These are phyloP conservation scores for Podospora didyma DNA, from an alignment of 495 filamentous ascomycete species.

Conservation along the genomic window DNA sequence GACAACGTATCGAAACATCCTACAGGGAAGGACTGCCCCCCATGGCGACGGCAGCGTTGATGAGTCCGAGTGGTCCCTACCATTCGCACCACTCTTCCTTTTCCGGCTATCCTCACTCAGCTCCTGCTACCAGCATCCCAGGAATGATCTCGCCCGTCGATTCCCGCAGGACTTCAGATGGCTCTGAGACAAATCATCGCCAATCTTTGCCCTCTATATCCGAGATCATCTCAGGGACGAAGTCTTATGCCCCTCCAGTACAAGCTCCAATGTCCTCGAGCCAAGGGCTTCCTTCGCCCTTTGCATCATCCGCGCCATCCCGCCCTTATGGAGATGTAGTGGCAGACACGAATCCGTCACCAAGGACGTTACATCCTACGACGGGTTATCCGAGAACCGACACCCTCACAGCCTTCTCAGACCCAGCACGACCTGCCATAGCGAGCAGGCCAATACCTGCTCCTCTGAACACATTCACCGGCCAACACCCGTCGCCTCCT, in stretches of 20 bases:
- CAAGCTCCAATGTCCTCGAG: conserved; percentile 22
- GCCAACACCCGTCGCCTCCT: conserved; percentile 26
- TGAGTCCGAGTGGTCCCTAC: conserved; percentile 43
- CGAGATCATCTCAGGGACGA: conserved; percentile 42
- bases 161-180: conserved; percentile 38
- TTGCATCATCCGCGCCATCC: conserved; percentile 19
- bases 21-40: conserved; percentile 34
- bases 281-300: conserved; percentile 31
- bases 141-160: conserved; percentile 46
- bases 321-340: conserved; percentile 24
- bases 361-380: conserved; percentile 28
- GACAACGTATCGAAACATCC: conserved; percentile 31
- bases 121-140: conserved; percentile 30
- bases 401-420: conserved; percentile 29
- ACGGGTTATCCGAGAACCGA: conserved; percentile 26
- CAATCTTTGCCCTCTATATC: conserved; percentile 48
- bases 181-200: conserved; percentile 34
- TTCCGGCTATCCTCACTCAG: conserved; percentile 35
- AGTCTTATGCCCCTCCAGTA: conserved; percentile 33
- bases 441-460: conserved; percentile 27
- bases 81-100: conserved; percentile 28
- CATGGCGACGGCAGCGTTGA: conserved; percentile 47
- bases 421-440: conserved; percentile 24
- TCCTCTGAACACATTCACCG: conserved; percentile 29
- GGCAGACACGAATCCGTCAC: conserved; percentile 31